Base-by-base conservation (phyloP, 495 filamentous ascomycete species). In the Aspergillus bertholletiae region DNA sequence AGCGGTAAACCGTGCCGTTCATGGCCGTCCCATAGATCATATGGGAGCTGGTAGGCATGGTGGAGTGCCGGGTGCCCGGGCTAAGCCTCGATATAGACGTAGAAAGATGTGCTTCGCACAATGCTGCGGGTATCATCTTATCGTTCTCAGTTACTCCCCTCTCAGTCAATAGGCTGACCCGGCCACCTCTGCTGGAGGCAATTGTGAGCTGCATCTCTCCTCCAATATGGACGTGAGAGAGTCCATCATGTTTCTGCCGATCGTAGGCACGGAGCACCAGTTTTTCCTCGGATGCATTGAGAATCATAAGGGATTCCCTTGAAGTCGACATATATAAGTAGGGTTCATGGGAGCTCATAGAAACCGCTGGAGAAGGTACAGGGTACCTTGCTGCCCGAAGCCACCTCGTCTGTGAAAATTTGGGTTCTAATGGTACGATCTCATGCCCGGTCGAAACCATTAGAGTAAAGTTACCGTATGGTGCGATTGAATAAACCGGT, bases 1-100 rank as follows among this genome's bases (percentile, higher is more conserved):
- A 80, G 26, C 84, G 79, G 51, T 79, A 77, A 15, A 91, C 57
- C 0, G 84, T 79, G 4, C 89, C 89, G 60, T 88, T 82, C 22
- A 87, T 78, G 24, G 80, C 80, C 7, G 83, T 74, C 1, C 88
- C 89, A 30, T 91, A 74, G 13, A 73, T 51, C 0, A 62, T 47
- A 5, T 37, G 44, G 5, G 56, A 58, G 20, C 39, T n/a, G 18
- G 52, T 26, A 9, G 57, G 58, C 18, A 63, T 22, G 20, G 58
- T 30, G 7, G 60, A 58, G 2, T 23, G 46, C 43, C 54, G 62
- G 24, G 40, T 55, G 6, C 61, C 58, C 8, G 55, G 23, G 26
- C 53, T 58, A 21, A 76, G 66, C 46, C 59, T 67, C 30, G 63
- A 58, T 8, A 74, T 52, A 1, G 73, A 76, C 0, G 67, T 58